Base-by-base conservation (phyloP, 139 green algal genomes). In the Marvania coccoides region DNA sequence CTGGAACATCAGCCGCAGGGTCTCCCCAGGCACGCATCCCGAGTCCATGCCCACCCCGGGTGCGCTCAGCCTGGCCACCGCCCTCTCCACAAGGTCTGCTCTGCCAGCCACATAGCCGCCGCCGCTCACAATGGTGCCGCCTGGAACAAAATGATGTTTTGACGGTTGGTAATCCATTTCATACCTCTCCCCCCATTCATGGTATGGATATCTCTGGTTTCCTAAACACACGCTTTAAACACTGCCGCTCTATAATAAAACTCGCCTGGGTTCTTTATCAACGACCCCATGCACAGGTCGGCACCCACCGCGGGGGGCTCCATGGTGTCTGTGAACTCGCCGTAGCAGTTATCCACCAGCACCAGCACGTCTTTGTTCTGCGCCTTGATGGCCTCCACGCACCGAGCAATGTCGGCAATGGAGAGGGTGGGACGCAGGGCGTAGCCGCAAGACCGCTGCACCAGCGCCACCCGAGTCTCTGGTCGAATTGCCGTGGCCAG, bases 301-400 rank as follows among this genome's bases (percentile, higher is more conserved):
- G 90, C 93, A 3, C 91, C 91, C 34, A 96, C 87, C 54, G 73
- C 77, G 30, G 77, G 83, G 2, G 92, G 92, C 83, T 98, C 92
- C 29, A 33, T 47, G 30, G 70, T 65, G 47, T 95, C 91, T 2
- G 92, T 93, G 76, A 98, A 98, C 75, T 98, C 93, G 5, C 93
- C 92, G 47, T 98, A 98, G 85, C 93, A 98, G 76, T 98, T 98
- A 78, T 98, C 93, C 31, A 98, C 93, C n/a, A 86, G 72, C 30
- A 98, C 77, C 3, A 95, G 60, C 29, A 72, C 81, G 19, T 65
- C 61, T 0, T 85, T 74, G 67, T 89, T 78, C 70, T 83, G 72
- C 2, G 38, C 62, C 64, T 86, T 90, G 63, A 88, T 77, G 26
- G 81, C 61, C 34, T 70, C 19, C 42, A 89, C 78, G 0, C 69